Evolutionary conservation across 2,329 filamentous ascomycete genomes (phyloP).

Genomic region (Fusarium sp.): DNA sequence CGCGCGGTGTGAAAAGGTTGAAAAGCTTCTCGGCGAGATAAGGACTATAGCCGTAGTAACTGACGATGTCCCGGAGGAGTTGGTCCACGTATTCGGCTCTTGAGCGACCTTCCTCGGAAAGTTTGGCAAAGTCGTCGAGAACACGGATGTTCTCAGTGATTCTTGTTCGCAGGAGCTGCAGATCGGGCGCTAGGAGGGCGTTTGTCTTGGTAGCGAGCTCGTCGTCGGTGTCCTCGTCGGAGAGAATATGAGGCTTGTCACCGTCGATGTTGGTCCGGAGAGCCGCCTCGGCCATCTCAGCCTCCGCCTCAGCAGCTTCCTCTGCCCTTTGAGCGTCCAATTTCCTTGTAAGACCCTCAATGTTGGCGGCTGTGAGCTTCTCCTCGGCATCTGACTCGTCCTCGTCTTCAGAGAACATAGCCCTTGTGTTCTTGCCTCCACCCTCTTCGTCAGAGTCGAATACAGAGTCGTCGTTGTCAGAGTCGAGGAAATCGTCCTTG

Average conservation of each 20-base stretch:
- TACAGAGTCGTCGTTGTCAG: conserved; percentile 68
- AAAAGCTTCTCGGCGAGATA: conserved; percentile 97
- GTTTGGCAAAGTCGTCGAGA: conserved; percentile 85
- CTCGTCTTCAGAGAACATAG: conserved; percentile 96
- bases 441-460: conserved; percentile 78
- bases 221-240: conserved; percentile 72
- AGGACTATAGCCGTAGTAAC: conserved; percentile 95
- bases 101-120: conserved; percentile 83
- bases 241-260: conserved; percentile 75
- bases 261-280: conserved; percentile 94
- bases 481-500: conserved; percentile 70
- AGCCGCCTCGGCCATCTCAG: conserved; percentile 85
- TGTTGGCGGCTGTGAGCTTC: conserved; percentile 93
- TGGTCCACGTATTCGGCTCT: conserved; percentile 89
- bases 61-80: conserved; percentile 92
- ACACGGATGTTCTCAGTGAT: conserved; percentile 95
- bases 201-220: conserved; percentile 68
- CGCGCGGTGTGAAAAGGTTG: conserved; percentile 88
- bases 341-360: conserved; percentile 88
- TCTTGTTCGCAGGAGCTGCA: conserved; percentile 86
- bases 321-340: conserved; percentile 81
- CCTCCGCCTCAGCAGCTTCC: conserved; percentile 84
- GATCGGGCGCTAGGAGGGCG: conserved; percentile 82
- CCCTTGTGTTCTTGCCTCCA: conserved; percentile 58
- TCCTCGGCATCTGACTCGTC: conserved; percentile 90